Percentiles rank a stretch among this genome's conserved stretches.
These are phyloP conservation scores for Candida tropicalis DNA, from an alignment of 1,139 yeast genomes.

Conservation along the genomic window DNA sequence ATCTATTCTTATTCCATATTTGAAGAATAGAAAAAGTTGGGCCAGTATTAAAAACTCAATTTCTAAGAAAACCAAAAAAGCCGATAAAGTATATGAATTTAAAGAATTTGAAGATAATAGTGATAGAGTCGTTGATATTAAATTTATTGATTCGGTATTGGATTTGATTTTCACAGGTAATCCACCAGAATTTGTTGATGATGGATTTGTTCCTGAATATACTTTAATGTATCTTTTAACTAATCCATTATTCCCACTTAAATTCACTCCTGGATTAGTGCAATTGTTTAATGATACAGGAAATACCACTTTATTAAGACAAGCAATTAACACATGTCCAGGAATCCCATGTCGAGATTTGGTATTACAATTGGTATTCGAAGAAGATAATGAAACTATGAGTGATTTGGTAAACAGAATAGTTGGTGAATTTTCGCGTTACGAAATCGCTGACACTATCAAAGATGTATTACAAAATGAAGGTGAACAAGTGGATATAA, in stretches of 20 bases:
- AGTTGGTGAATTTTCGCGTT: conserved; percentile 57
- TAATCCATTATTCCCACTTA: conserved; percentile 80
- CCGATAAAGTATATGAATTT: conserved; percentile 22
- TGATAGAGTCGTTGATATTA: conserved; percentile 69
- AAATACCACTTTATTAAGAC: conserved; percentile 69
- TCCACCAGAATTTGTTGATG: conserved; percentile 22
- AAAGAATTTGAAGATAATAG: conserved; percentile 61
- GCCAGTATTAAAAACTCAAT: conserved; percentile 22
- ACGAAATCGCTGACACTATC: conserved; percentile 44
- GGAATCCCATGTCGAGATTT: conserved; percentile 66
- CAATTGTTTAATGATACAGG: conserved; percentile 39
- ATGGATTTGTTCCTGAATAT: conserved; percentile 52
- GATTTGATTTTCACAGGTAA: conserved; percentile 40
- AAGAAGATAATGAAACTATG: conserved; percentile 63
- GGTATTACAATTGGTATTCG: conserved; percentile 51
- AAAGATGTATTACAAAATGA: conserved; percentile 24
- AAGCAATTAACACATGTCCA: conserved; percentile 79
- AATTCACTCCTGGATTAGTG: conserved; percentile 57
- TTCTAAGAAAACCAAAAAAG: conserved; percentile 18
- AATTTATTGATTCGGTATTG: conserved; percentile 54
- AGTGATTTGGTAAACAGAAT: conserved; percentile 69
- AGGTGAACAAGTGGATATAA: conserved; percentile 45
- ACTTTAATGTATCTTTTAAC: conserved; percentile 76
- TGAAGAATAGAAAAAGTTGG: conserved; percentile 33
- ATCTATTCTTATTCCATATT: conserved; percentile 33